phyloP scores from a whole-genome alignment of 129 eudicot species.

The Flaveria sonorensis region DNA sequence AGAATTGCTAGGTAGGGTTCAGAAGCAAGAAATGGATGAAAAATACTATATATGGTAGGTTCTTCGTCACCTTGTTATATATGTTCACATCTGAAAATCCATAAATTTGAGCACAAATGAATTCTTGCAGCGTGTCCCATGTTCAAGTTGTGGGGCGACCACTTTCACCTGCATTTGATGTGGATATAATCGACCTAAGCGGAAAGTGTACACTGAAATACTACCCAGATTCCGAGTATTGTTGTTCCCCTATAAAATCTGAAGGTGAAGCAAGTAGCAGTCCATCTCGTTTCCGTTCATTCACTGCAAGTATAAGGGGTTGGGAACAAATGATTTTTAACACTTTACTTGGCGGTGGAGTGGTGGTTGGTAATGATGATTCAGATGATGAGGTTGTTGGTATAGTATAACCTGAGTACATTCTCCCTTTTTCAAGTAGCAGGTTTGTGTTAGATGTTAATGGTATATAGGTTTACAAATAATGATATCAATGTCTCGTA shows the following conservation, averaged over 20 bases:
- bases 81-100: not conserved
- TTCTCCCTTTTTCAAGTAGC: not conserved
- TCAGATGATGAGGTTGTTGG: constrained; percentile 43
- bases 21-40: constrained; percentile 75
- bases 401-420: constrained; percentile 11
- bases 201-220: constrained; percentile 56
- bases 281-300: constrained; percentile 43
- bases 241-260: constrained; percentile 30
- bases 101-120: not conserved
- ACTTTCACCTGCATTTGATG: constrained; percentile 61
- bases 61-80: not conserved
- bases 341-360: constrained; percentile 54
- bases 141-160: constrained; percentile 74
- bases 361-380: constrained; percentile 36
- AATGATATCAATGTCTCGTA: constrained; percentile 22
- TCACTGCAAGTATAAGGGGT: constrained; percentile 59
- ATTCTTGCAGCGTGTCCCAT: constrained; percentile 50
- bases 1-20: constrained; percentile 77
- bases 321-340: constrained; percentile 71
- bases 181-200: constrained; percentile 48
- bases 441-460: constrained; percentile 12
- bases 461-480: constrained; percentile 19
- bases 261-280: constrained; percentile 49
- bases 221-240: constrained; percentile 35
- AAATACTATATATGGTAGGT: constrained; percentile 72